Conservation (phyloP, 352 stramenopile genomes). For the Pilasporangium apinafurcum region DNA sequence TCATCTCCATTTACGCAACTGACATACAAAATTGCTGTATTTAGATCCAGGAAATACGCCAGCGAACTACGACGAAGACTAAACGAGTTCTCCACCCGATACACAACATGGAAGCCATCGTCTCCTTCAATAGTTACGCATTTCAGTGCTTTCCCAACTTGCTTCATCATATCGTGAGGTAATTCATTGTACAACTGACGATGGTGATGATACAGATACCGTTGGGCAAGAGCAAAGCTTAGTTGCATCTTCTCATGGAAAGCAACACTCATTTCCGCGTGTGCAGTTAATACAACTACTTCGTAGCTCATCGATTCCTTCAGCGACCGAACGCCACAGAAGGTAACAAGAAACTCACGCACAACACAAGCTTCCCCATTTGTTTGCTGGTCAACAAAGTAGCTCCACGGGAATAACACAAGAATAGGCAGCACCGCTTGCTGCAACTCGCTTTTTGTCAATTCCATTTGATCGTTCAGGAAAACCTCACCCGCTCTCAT, state of each 20-base stretch:
- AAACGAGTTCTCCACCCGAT: constrained; percentile 34
- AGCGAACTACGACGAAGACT: constrained; percentile 19
- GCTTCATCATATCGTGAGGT: constrained; percentile 18
- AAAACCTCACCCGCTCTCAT: constrained; percentile 30
- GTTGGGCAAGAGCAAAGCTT: constrained; percentile 38
- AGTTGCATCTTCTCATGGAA: constrained; percentile 15
- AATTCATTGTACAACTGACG: constrained; percentile 28
- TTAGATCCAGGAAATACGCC: constrained; percentile 40
- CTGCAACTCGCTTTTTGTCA: constrained; percentile 21
- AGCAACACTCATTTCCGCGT: constrained; percentile 13
- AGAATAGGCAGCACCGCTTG: constrained; percentile 25
- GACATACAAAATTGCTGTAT: constrained; percentile 26
- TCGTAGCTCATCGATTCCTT: constrained; percentile 37
- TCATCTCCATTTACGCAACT: constrained; percentile 15
- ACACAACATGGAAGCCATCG: constrained; percentile 41
- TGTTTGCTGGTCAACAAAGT: constrained; percentile 19
- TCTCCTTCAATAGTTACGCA: constrained; percentile 33
- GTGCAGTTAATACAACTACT: constrained; percentile 35
- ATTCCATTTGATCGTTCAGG: constrained; percentile 58
- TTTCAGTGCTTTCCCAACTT: constrained; percentile 19
- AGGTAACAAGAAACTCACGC: constrained; percentile 26
- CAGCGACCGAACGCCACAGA: constrained; percentile 49
- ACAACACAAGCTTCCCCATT: constrained; percentile 9
- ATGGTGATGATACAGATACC: constrained; percentile 46
- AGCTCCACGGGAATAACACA: constrained; percentile 43